Evolutionary conservation across 352 stramenopile genomes (phyloP), one percentile per base, ranked within the genome.

Genomic region (Phytophthora podocarpi): DNA sequence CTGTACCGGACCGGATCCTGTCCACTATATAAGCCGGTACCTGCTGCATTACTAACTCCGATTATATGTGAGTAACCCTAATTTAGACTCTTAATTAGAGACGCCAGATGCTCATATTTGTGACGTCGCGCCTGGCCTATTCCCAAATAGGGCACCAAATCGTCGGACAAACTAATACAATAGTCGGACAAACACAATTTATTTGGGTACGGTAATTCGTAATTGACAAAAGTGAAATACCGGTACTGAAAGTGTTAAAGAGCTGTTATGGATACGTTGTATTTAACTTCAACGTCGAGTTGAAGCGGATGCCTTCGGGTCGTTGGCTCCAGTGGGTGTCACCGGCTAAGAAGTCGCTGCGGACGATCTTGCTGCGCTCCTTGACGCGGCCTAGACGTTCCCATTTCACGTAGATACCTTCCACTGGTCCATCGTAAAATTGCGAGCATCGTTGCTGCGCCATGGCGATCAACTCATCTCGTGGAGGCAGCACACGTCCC

Each of bases 401-500:
- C 78, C 78, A 90, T 27, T 84, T 90, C 43, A 88, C 41, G 52
- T 85, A 85, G 5, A 88, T 23, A 11, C 80, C 78, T 43, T 88
- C 80, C 13, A 84, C 37, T 23, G 63, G 66, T 2, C 78, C 74
- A 50, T 83, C 68, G 52, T 81, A 84, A 20, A 78, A 78, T 18
- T 67, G 41, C 3, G 80, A 90, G 15, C 26, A 50, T 11, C 59
- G 65, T 47, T 80, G 54, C 32, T 79, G 59, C 12, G 73, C 56
- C 76, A 85, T 80, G 3, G 26, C 40, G 20, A 78, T 48, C 30
- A 90, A 54, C 4, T 80, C 59, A 4, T 70, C 60, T 1, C 50
- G 42, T 5, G 40, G 16, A 15, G 74, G 74, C 5, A 90, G 41
- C 11, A 64, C 46, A 0, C 36, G 4, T 0, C 76, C 76, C 30